Base-by-base conservation (phyloP, 768 basidiomycete genomes). In the Butyriboletus loyo region DNA sequence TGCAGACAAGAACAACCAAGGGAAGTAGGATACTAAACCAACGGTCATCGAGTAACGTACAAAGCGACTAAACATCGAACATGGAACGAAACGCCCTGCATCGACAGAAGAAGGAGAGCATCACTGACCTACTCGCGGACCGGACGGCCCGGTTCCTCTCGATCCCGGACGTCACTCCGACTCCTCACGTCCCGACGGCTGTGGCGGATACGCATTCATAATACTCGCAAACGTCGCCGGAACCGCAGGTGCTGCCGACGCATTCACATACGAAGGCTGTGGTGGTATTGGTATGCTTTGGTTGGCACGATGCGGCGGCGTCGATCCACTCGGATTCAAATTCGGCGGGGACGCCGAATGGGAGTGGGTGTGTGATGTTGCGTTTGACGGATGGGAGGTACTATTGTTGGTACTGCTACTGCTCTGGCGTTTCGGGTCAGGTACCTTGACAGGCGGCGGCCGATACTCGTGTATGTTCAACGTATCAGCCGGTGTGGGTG, bases 141-240 rank as follows among this genome's bases (percentile, higher is more conserved):
- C 38, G 51, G 31, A 25, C 49, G 54, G 32, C 60, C 50, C 46
- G 55, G 48, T 39, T 62, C 48, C 2, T 70, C n/a, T 62, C 28
- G 66, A 64, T 7, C 57, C 60, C 8, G 67, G 61, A 45, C 64
- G 67, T 15, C 66, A 65, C 28, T 60, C 60, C 7, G 66, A 55
- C 15, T 64, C 61, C 9, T 58, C 68, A 17, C 59, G 64, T 11
- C 34, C 52, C 19, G 63, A 55, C 17, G 59, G 55, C 28, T 67
- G 66, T 1, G 72, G 65, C 9, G 82, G 76, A 64, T 85, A 86
- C n/a, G 84, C 84, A 58, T 84, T 81, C 84, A 87, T 82, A 56
- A 87, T 85, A 53, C 78, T 82, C 31, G 83, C 86, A 63, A 86
- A 80, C 48, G 83, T 78, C 25, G 83, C 72, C 2, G 82, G 77